These are phyloP conservation scores for Populus tomentosa DNA, from an alignment of 441 rosid genomes.

Conservation along the genomic window DNA sequence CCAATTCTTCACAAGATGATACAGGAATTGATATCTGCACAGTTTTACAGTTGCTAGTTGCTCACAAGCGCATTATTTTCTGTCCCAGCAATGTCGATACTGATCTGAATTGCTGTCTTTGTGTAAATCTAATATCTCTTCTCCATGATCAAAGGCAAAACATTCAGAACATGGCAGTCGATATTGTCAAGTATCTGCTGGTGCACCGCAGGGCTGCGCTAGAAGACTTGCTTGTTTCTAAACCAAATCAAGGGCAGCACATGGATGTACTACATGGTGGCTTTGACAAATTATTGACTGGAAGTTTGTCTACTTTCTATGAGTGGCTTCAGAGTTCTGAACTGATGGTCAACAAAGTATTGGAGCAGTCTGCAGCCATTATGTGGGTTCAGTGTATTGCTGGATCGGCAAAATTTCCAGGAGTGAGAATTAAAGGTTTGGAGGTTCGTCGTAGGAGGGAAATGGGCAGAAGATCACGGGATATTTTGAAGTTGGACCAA, in stretches of 20 bases:
- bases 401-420: constrained; percentile 98
- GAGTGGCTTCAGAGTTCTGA: constrained; percentile 91
- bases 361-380: constrained; percentile 98
- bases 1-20: constrained; percentile 61
- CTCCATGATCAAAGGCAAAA: constrained; percentile 76
- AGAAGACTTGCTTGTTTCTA: constrained; percentile 93
- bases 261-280: constrained; percentile 92
- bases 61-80: constrained; percentile 85
- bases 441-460: constrained; percentile 98
- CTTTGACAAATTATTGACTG: constrained; percentile 92
- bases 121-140: constrained; percentile 87
- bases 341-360: constrained; percentile 68
- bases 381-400: constrained; percentile 99
- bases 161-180: constrained; percentile 87
- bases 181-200: constrained; percentile 77
- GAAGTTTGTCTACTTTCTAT: constrained; percentile 67
- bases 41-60: constrained; percentile 87
- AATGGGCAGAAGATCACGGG: constrained; percentile 89
- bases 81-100: constrained; percentile 97
- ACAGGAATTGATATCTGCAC: constrained; percentile 79
- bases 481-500: constrained; percentile 71
- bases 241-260: constrained; percentile 82
- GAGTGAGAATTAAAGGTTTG: constrained; percentile 92
- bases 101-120: constrained; percentile 93
- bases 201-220: constrained; percentile 90